Percentiles rank a stretch among this genome's conserved stretches.
These are phyloP conservation scores for Tulasnella sp. DNA, from an alignment of 768 basidiomycete genomes.

Conservation along the genomic window DNA sequence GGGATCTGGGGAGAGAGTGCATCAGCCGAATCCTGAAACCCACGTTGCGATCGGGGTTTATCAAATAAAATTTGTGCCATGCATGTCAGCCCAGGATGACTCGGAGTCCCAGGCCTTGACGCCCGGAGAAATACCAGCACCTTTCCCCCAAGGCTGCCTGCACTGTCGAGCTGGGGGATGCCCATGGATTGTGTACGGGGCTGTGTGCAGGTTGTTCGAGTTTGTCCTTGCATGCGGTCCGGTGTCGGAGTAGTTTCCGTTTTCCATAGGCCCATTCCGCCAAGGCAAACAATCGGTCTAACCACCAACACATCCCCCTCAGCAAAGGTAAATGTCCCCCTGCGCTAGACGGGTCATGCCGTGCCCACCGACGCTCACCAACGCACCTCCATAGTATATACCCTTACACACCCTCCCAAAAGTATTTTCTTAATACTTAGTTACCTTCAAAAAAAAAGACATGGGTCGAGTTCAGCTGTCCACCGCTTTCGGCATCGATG, in stretches of 20 bases:
- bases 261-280: neutral
- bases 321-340: neutral
- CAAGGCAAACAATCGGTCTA: constrained; percentile 1
- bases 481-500: constrained; percentile 29
- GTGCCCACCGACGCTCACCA: constrained; percentile 1
- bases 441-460: constrained; percentile 26
- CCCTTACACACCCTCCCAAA: constrained; percentile 26
- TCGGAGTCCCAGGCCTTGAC: neutral
- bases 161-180: neutral
- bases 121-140: neutral
- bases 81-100: neutral
- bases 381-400: constrained; percentile 19
- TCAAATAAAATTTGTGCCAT: constrained; percentile 1
- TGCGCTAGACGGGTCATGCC: neutral
- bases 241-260: neutral
- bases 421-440: neutral
- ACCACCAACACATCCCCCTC: constrained; percentile 6
- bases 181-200: neutral
- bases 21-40: neutral
- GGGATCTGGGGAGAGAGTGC: neutral
- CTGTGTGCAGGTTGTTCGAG: neutral
- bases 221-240: neutral
- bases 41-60: neutral
- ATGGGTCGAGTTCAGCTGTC: constrained; percentile 33
- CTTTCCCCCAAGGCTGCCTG: neutral